Evolutionary conservation across 495 filamentous ascomycete genomes (phyloP).

Genomic region (Penicillium egyptiacum): DNA sequence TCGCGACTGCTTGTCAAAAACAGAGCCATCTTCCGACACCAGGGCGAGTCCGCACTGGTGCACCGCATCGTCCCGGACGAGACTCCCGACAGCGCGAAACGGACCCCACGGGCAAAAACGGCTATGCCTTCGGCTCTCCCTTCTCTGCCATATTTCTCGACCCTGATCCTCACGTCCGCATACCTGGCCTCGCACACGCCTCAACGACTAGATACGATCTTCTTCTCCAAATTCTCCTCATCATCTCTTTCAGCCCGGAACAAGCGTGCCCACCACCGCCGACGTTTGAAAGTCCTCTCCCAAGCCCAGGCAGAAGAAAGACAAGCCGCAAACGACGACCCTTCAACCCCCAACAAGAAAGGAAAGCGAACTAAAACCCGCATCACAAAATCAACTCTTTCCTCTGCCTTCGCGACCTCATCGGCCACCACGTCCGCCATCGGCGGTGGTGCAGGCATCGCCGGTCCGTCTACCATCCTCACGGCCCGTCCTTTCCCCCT

Average conservation of each 20-base stretch:
- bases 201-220: constrained; percentile 68
- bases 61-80: constrained; percentile 62
- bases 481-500: constrained; percentile 78
- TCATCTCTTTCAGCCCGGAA: constrained; percentile 48
- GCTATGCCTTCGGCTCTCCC: constrained; percentile 41
- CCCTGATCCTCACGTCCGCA: constrained; percentile 77
- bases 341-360: constrained; percentile 37
- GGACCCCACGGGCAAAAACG: constrained; percentile 30
- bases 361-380: constrained; percentile 44
- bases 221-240: constrained; percentile 81
- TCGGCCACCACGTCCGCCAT: constrained; percentile 42
- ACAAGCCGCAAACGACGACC: constrained; percentile 28
- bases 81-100: constrained; percentile 18
- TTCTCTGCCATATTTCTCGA: constrained; percentile 73
- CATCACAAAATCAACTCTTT: constrained; percentile 51
- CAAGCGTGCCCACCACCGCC: constrained; percentile 57
- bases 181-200: constrained; percentile 93
- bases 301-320: constrained; percentile 43
- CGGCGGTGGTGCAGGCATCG: constrained; percentile 44
- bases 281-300: constrained; percentile 48
- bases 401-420: constrained; percentile 41
- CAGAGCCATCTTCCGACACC: constrained; percentile 72
- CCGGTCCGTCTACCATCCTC: constrained; percentile 68
- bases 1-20: constrained; percentile 74
- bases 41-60: constrained; percentile 70